Percentiles rank a stretch among this genome's conserved stretches.
phyloP scores from a whole-genome alignment of 2,329 filamentous ascomycete genomes.

The Cryphonectria naterciae region DNA sequence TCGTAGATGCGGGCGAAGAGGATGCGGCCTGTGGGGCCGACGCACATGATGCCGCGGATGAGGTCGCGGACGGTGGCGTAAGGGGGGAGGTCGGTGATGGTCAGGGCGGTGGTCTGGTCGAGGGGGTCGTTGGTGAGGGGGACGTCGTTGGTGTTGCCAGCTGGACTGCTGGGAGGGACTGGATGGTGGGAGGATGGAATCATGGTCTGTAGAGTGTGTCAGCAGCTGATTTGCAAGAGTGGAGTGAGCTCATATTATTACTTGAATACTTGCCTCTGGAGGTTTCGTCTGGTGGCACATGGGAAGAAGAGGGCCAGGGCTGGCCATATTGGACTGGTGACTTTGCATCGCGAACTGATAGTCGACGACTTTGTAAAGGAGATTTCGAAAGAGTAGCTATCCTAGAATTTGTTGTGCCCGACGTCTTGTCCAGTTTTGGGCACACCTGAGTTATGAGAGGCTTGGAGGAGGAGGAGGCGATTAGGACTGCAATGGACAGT shows the following conservation, averaged over 20 bases:
- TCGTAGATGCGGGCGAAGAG: slow-evolving; percentile 5
- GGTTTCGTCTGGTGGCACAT: not conserved
- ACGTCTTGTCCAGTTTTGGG: too few species aligned
- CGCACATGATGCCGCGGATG: slow-evolving; percentile 15
- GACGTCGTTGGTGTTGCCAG: not conserved
- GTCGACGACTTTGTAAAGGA: not conserved
- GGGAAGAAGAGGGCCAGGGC: not conserved
- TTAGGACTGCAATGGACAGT: too few species aligned
- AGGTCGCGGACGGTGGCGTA: slow-evolving; percentile 13
- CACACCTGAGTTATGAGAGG: too few species aligned
- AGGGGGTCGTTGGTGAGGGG: not conserved
- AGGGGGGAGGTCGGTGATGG: not conserved
- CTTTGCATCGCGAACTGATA: not conserved
- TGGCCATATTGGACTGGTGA: not conserved
- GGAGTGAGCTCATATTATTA: not conserved
- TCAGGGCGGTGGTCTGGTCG: not conserved
- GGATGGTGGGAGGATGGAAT: not conserved
- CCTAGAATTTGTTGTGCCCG: too few species aligned
- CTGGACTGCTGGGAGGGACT: not conserved
- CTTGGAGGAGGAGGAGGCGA: too few species aligned
- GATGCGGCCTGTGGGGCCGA: slow-evolving; percentile 16
- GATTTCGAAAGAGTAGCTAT: too few species aligned
- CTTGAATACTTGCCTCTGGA: not conserved
- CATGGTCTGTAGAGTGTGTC: not conserved
- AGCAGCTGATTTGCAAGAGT: not conserved